phyloP scores from a whole-genome alignment of 208 protist species.

The Endotrypanum monterogeii region DNA sequence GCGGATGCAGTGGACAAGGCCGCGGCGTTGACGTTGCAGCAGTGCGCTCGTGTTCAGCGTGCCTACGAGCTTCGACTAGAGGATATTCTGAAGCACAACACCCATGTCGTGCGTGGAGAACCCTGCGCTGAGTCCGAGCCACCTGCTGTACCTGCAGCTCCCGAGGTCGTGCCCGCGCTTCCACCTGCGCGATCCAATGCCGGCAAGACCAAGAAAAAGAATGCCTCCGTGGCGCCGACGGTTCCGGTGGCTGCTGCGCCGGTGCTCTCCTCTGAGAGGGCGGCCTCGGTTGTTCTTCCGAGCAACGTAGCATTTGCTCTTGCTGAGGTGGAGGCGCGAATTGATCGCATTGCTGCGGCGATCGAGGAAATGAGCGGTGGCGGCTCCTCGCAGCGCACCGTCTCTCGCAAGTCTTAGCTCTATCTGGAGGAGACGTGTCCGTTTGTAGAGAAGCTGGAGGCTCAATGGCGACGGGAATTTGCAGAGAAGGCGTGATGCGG shows the following conservation, averaged over 20 bases:
- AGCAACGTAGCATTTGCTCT: conserved; percentile 46
- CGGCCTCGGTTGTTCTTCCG: conserved; percentile 27
- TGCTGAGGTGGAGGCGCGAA: conserved; percentile 58
- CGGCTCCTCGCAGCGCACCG: conserved; percentile 10
- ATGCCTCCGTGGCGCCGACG: neutral
- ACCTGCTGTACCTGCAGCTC: neutral
- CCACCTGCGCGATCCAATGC: neutral
- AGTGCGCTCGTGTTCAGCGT: conserved; percentile 56
- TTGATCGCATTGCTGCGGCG: conserved; percentile 41
- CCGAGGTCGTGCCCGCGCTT: neutral
- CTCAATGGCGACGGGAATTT: neutral
- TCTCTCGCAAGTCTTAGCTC: conserved; percentile 6
- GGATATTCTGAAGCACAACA: conserved; percentile 39
- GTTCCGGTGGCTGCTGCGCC: neutral
- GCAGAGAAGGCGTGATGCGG: neutral
- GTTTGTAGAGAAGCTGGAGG: too few relatives aligned
- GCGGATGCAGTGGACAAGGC: conserved; percentile 37
- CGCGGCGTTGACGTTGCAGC: conserved; percentile 44
- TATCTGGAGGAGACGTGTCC: neutral
- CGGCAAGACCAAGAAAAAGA: conserved; percentile 9
- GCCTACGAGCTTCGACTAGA: conserved; percentile 59
- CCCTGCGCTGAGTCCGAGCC: neutral
- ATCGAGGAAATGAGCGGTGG: conserved; percentile 20
- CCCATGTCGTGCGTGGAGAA: conserved; percentile 1
- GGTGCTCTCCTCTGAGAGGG: conserved; percentile 14